Evolutionary conservation across 805 yeast species (phyloP), one percentile per base, ranked within the genome.

Genomic region (Wickerhamomyces pijperi): DNA sequence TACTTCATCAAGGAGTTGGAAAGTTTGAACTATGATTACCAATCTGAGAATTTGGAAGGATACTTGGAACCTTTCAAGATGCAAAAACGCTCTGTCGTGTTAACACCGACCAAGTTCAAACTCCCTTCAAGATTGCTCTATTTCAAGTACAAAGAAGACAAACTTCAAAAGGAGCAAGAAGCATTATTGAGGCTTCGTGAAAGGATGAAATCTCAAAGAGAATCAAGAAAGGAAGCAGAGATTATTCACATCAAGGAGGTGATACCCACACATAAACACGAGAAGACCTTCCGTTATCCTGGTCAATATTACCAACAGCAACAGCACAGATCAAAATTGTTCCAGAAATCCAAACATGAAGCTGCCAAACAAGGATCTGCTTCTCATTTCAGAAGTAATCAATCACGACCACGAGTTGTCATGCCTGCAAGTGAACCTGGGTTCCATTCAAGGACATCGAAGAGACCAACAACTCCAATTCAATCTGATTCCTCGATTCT

Each of bases 101-200:
- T 9, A 6, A 21, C 23, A 21, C 23, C 40, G 2, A 57, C 48
- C 38, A 59, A 53, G 40, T 63, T 47, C 42, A 54, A 46, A 39
- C 39, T 63, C 8, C 67, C 68, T 0, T 59, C 56, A 16, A 53
- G 64, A 38, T 47, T 62, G 46, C 44, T 65, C 5, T 61, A 56
- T 39, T 43, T 56, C 34, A 53, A 54, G 40, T 59, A 60, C 37
- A 51, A 53, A 20, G 47, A 57, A 25, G 68, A 64, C 23, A 51
- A 50, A 8, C 36, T 47, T 2, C 46, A 47, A 37, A 65, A 61
- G 40, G 60, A 60, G 34, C 58, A 57, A 31, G 43, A 53, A 35
- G 63, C 62, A 16, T 55, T 64, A 4, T 60, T 54, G 38, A 56
- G 58, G 29, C 42, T 62, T 38, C 51, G 67, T 45, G 45, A 51